phyloP scores from a whole-genome alignment of 192 early-diverging fungal genomes.

The Jimgerdemannia flammicorona region DNA sequence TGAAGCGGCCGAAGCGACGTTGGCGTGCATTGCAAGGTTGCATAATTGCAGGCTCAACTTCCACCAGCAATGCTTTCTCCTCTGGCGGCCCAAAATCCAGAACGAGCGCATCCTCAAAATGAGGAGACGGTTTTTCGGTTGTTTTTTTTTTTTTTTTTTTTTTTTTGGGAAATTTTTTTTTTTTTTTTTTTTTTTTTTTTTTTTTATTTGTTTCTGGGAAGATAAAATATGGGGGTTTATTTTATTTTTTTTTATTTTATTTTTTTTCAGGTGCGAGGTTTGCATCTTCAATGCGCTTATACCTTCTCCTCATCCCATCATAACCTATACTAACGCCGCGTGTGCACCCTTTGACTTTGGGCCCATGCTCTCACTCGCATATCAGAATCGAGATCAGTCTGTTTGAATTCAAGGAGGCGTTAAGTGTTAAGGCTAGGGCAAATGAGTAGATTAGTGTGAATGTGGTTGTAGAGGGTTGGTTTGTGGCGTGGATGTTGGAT shows the following conservation, averaged over 20 bases:
- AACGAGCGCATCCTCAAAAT: too few relatives aligned
- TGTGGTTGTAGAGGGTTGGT: not conserved
- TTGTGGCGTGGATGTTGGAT: not conserved
- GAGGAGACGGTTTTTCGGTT: too few relatives aligned
- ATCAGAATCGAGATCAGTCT: conserved; percentile 73
- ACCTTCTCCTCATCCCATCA: not conserved
- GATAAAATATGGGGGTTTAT: too few relatives aligned
- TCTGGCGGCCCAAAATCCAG: too few relatives aligned
- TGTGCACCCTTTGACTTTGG: conserved; percentile 89
- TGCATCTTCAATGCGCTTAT: too few relatives aligned
- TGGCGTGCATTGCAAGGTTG: too few relatives aligned
- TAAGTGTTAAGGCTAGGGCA: conserved; percentile 84
- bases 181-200: not conserved
- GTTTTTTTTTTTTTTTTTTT: too few relatives aligned
- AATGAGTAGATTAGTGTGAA: conserved; percentile 68
- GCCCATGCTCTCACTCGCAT: conserved; percentile 88
- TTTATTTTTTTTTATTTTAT: not conserved
- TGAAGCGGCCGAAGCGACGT: too few relatives aligned
- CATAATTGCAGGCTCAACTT: too few relatives aligned
- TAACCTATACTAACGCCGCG: conserved; percentile 86
- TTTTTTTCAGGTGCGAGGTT: not conserved
- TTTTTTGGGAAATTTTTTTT: not conserved
- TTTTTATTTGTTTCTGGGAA: too few relatives aligned
- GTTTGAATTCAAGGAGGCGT: conserved; percentile 98
- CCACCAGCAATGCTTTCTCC: too few relatives aligned